Base-by-base conservation (phyloP, 306 rosid genomes). In the Quercus berberidifolia region DNA sequence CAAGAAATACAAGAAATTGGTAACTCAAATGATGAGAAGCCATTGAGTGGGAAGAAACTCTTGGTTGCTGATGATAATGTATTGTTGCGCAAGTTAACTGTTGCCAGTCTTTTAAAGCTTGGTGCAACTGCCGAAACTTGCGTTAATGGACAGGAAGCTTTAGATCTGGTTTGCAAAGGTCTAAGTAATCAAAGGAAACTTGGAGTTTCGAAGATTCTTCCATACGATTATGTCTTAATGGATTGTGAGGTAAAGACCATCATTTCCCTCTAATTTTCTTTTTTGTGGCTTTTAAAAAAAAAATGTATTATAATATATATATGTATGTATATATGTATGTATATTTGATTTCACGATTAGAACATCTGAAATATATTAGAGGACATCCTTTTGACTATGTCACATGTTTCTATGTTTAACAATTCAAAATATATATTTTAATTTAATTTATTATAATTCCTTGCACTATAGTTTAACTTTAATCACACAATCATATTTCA, bases 171-270 rank as follows among this genome's bases (percentile, higher is more conserved):
- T 80, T 65, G 54, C 59, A 79, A 82, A 15, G 91, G 74, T 76
- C 81, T 91, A 35, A 10, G 15, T 38, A 26, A 69, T 46, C 83
- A 63, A 25, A 23, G 57, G 30, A 65, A 81, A 69, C 65, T 38
- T 1, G 84, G 76, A 23, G 52, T 60, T 52, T 70, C 19, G 52
- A 55, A 79, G 23, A 28, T 43, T 63, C 84, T 78, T 76, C 93
- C 97, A 58, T 92, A 84, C 25, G 92, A 92, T 76, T 92, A 85
- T 80, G 87, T 92, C 74, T 72, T 95, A 49, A 92, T 95, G 98
- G 99, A 91, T 41, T 90, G 94, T 55, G 88, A 89, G 96, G 97
- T 91, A 80, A 81, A 30, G 19, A 46, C 59, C 57, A 73, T 6
- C 6, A 2, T 35, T 43, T 74, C 28, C 26, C 26, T 35, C 23